Evolutionary conservation across 2,329 filamentous ascomycete genomes (phyloP).

Genomic region (Thielaviopsis populi): DNA sequence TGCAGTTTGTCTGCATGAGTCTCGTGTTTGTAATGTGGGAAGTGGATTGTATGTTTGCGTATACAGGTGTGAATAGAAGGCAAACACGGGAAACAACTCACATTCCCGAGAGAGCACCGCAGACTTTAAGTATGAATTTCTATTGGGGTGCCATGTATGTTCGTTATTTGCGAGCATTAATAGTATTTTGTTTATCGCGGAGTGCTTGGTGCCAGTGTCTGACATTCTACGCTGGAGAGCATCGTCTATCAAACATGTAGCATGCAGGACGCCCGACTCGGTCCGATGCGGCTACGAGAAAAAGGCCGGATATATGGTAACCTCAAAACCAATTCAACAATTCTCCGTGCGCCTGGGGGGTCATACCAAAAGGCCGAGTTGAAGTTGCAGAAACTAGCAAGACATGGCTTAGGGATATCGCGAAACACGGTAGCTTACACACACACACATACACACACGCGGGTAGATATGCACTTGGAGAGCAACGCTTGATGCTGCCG

Average conservation of each 20-base stretch:
- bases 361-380: not conserved
- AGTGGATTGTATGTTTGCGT: not conserved
- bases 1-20: not conserved
- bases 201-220: not conserved
- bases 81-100: not conserved
- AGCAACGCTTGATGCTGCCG: too few relatives aligned
- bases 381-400: not conserved
- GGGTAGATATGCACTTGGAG: not conserved
- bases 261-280: conserved; percentile 8
- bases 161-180: not conserved
- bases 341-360: not conserved
- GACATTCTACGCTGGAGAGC: not conserved
- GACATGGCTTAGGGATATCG: conserved; percentile 4
- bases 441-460: not conserved
- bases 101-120: not conserved
- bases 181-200: not conserved
- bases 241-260: not conserved
- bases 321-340: not conserved
- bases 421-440: not conserved
- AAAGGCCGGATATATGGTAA: not conserved
- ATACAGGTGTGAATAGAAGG: not conserved
- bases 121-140: not conserved
- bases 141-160: not conserved
- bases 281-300: conserved; percentile 2
- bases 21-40: not conserved